phyloP scores from a whole-genome alignment of 129 eudicot genomes.

The Centella asiatica region DNA sequence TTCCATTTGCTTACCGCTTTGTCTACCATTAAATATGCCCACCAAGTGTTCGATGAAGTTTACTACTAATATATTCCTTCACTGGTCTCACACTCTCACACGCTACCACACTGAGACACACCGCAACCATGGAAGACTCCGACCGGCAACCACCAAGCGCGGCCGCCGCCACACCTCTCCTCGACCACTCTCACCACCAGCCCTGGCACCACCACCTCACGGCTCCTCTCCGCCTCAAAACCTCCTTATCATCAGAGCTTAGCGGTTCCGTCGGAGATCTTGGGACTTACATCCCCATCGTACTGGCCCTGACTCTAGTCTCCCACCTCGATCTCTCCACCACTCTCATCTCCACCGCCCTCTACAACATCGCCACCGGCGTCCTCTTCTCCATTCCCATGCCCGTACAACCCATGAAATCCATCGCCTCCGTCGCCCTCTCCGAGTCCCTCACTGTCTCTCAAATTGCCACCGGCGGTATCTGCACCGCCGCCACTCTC shows the following conservation, averaged over 20 bases:
- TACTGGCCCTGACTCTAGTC: slow-evolving; percentile 4
- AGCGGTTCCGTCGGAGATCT: slow-evolving; percentile 6
- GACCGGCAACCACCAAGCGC: neutral
- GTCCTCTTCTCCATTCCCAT: slow-evolving; percentile 5
- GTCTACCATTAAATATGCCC: too few species aligned
- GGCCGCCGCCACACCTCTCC: neutral
- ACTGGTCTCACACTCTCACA: too few species aligned
- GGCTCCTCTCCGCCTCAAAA: slow-evolving; percentile 4
- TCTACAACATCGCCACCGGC: slow-evolving; percentile 6
- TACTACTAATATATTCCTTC: too few species aligned
- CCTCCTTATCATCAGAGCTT: neutral
- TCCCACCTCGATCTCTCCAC: slow-evolving; percentile 10
- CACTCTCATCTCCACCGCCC: neutral
- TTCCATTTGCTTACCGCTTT: too few species aligned
- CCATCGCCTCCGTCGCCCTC: neutral
- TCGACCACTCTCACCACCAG: neutral
- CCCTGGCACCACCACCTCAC: neutral
- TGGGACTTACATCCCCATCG: slow-evolving; percentile 5
- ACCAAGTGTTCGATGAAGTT: too few species aligned
- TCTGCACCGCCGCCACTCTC: neutral
- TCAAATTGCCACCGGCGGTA: neutral
- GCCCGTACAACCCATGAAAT: slow-evolving; percentile 2
- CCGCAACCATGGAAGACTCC: slow-evolving; percentile 4
- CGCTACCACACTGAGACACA: neutral
- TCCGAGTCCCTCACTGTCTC: neutral